These are phyloP conservation scores for Boletus pseudopeckii DNA, from an alignment of 768 basidiomycete species.

Conservation along the genomic window DNA sequence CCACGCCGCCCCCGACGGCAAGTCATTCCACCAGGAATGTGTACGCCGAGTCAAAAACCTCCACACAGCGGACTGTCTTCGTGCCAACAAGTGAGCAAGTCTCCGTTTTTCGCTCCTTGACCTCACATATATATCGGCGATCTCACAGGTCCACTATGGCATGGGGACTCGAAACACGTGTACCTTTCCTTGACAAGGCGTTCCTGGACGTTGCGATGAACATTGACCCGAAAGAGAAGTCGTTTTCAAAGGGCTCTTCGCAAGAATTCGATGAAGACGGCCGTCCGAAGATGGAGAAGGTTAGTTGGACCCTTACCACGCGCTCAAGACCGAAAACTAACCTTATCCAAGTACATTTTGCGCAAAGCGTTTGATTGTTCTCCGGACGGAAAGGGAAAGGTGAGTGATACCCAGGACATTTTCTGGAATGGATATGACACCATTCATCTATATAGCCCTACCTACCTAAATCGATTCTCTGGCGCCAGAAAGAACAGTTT, in stretches of 20 bases:
- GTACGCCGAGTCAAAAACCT: slow-evolving; percentile 95
- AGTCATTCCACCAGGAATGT: slow-evolving; percentile 92
- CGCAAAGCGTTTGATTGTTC: slow-evolving; percentile 93
- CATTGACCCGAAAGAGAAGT: slow-evolving; percentile 82
- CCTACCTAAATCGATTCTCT: slow-evolving; percentile 89
- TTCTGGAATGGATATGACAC: neutral
- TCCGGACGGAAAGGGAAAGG: slow-evolving; percentile 78
- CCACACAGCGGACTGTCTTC: slow-evolving; percentile 94
- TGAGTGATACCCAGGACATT: slow-evolving; percentile 20
- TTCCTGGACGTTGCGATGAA: slow-evolving; percentile 96
- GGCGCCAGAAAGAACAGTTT: slow-evolving; percentile 99
- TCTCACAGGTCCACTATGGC: slow-evolving; percentile 89
- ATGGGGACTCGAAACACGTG: slow-evolving; percentile 98
- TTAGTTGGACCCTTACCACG: slow-evolving; percentile 25
- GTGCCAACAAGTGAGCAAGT: slow-evolving; percentile 88
- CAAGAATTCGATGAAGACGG: slow-evolving; percentile 84
- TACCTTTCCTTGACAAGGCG: slow-evolving; percentile 96
- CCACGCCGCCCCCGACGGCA: slow-evolving; percentile 90
- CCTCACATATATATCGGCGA: slow-evolving; percentile 1
- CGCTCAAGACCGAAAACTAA: slow-evolving; percentile 9
- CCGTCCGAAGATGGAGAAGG: slow-evolving; percentile 93
- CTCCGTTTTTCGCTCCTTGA: neutral
- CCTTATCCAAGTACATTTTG: slow-evolving; percentile 70
- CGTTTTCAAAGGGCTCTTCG: slow-evolving; percentile 76
- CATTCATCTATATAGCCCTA: slow-evolving; percentile 62